These are phyloP conservation scores for Ogataea populi-albae DNA, from an alignment of 805 yeast genomes.

Conservation along the genomic window DNA sequence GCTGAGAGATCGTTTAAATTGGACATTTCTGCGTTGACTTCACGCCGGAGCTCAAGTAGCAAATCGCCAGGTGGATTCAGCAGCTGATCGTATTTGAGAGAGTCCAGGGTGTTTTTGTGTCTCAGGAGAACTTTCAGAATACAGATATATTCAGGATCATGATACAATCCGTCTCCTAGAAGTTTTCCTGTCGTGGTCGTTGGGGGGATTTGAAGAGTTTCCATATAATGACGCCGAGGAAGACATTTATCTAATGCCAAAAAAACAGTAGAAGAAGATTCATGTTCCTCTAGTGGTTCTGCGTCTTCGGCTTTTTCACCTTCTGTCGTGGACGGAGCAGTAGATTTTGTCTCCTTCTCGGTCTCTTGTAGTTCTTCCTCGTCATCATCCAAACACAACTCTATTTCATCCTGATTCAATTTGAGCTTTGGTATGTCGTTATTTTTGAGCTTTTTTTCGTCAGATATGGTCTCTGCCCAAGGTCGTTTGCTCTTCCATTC, in stretches of 20 bases:
- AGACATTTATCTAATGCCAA: slow-evolving; percentile 84
- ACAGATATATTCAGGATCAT: slow-evolving; percentile 37
- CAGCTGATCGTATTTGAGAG: slow-evolving; percentile 9
- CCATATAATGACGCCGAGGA: slow-evolving; percentile 59
- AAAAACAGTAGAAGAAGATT: slow-evolving; percentile 47
- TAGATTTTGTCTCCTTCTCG: slow-evolving; percentile 11
- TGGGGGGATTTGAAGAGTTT: slow-evolving; percentile 44
- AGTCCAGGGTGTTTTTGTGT: slow-evolving; percentile 13
- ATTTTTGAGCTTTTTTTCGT: slow-evolving; percentile 7
- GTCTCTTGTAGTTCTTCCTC: slow-evolving; percentile 1
- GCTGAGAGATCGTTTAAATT: slow-evolving; percentile 6
- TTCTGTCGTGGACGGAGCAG: slow-evolving; percentile 3
- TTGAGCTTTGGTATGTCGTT: slow-evolving; percentile 2
- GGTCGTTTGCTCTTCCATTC: slow-evolving; percentile 17
- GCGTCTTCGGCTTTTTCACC: slow-evolving; percentile 14
- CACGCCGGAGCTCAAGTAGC: slow-evolving; percentile 12
- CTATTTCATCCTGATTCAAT: slow-evolving; percentile 28
- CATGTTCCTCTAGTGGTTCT: slow-evolving; percentile 27
- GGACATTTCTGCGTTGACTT: slow-evolving; percentile 10
- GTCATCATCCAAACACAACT: slow-evolving; percentile 10
- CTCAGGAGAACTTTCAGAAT: slow-evolving; percentile 20
- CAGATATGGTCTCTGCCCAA: slow-evolving; percentile 1
- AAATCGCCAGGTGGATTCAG: slow-evolving; percentile 14
- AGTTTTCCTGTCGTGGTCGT: slow-evolving; percentile 18
- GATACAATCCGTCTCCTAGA: slow-evolving; percentile 27